phyloP scores from a whole-genome alignment of 805 yeast species.

The Crinitomyces ghanaensis region DNA sequence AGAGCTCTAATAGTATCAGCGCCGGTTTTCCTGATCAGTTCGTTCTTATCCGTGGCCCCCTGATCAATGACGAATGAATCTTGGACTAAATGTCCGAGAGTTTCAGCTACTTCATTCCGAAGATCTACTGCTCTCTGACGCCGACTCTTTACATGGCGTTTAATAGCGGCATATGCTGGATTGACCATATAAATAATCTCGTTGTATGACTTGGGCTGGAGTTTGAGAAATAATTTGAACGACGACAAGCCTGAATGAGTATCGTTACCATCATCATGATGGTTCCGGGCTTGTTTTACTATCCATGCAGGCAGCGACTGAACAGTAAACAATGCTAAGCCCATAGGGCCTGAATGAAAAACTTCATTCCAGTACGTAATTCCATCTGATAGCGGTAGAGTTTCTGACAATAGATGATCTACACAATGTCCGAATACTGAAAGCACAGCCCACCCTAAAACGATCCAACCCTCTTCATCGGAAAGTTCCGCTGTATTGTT shows the following conservation, averaged over 20 bases:
- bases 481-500: not conserved
- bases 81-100: too few relatives aligned
- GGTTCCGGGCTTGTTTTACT: not conserved
- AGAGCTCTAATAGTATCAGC: too few relatives aligned
- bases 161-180: conserved; percentile 5
- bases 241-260: not conserved
- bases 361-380: conserved; percentile 37
- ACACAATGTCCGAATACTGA: conserved; percentile 27
- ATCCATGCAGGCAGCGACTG: conserved; percentile 25
- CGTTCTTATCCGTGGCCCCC: too few relatives aligned
- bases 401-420: conserved; percentile 28
- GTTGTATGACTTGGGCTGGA: conserved; percentile 5
- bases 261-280: not conserved
- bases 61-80: too few relatives aligned
- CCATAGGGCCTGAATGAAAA: conserved; percentile 23
- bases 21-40: too few relatives aligned
- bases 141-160: conserved; percentile 4
- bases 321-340: conserved; percentile 28
- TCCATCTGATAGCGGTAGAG: conserved; percentile 34
- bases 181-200: conserved; percentile 8
- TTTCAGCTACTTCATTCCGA: conserved; percentile 8
- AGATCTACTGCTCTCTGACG: conserved; percentile 1
- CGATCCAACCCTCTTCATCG: conserved; percentile 18
- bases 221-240: not conserved
- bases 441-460: conserved; percentile 25